These are phyloP conservation scores for Thielaviopsis punctulata DNA, from an alignment of 2,329 filamentous ascomycete species.

Conservation along the genomic window DNA sequence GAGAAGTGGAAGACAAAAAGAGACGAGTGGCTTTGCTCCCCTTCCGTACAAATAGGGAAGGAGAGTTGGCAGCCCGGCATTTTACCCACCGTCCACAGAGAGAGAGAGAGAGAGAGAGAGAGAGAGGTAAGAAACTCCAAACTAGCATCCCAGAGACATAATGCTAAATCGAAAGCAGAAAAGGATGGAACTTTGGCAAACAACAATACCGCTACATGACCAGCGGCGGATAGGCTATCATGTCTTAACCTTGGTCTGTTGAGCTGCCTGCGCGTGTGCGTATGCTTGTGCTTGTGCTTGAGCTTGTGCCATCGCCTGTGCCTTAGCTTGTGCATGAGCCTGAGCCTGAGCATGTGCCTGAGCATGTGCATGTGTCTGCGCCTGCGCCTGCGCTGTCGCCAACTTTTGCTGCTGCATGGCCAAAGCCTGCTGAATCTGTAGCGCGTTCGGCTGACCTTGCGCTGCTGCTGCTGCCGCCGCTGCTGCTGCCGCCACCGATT, in stretches of 20 bases:
- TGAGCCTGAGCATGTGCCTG: slow-evolving; percentile 15
- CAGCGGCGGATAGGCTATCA: background rate
- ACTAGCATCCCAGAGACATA: background rate
- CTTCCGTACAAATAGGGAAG: too few relatives aligned
- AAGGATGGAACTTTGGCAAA: background rate
- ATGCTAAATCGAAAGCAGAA: background rate
- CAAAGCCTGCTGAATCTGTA: slow-evolving; percentile 12
- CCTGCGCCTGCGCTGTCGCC: slow-evolving; percentile 10
- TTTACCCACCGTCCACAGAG: too few relatives aligned
- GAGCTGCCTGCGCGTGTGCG: slow-evolving; percentile 5
- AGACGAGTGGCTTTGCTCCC: too few relatives aligned
- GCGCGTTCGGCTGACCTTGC: background rate
- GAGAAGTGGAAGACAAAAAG: too few relatives aligned
- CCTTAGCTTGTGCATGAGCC: slow-evolving; percentile 13
- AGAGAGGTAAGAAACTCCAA: background rate
- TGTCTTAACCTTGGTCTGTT: slow-evolving; percentile 8
- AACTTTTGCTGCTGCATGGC: slow-evolving; percentile 13
- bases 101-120: background rate
- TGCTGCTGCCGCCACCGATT: slow-evolving; percentile 13
- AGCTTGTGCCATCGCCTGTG: background rate
- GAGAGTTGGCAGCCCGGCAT: too few relatives aligned
- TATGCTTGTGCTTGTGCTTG: background rate
- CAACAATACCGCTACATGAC: too few relatives aligned
- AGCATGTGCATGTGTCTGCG: slow-evolving; percentile 9
- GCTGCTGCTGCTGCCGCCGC: slow-evolving; percentile 15